Percentiles rank a stretch among this genome's conserved stretches.
Evolutionary conservation across 371 early-diverging fungal species (phyloP).

Genomic region (Mortierella sp.): DNA sequence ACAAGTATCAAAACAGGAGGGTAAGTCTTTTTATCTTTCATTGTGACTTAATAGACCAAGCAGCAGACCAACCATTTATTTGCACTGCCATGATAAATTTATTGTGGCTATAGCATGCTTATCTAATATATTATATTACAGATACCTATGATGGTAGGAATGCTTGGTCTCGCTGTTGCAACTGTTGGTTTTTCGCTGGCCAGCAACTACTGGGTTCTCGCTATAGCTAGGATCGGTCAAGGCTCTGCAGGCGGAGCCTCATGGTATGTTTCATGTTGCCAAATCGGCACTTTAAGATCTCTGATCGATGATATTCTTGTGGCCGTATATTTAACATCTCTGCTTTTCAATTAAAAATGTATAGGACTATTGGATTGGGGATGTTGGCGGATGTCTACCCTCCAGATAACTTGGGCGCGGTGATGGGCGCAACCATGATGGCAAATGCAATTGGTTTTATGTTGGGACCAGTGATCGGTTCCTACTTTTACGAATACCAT

Average conservation of each 20-base stretch:
- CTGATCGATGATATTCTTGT: too few relatives aligned
- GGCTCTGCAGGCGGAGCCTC: slow-evolving; percentile 85
- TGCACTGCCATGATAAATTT: background rate
- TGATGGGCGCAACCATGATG: slow-evolving; percentile 82
- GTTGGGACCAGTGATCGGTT: slow-evolving; percentile 85
- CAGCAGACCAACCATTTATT: slow-evolving; percentile 3
- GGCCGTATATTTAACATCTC: background rate
- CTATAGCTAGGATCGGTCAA: slow-evolving; percentile 82
- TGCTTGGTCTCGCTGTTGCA: slow-evolving; percentile 73
- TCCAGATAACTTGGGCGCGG: slow-evolving; percentile 74
- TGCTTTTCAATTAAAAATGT: background rate
- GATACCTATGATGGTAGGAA: slow-evolving; percentile 83
- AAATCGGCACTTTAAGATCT: background rate
- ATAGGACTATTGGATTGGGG: slow-evolving; percentile 80
- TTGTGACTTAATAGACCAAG: background rate
- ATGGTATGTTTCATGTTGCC: slow-evolving; percentile 63
- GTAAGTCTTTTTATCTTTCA: slow-evolving; percentile 29
- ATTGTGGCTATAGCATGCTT: too few relatives aligned
- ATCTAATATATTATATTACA: slow-evolving; percentile 25
- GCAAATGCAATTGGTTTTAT: slow-evolving; percentile 81
- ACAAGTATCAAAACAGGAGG: slow-evolving; percentile 77
- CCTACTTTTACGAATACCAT: slow-evolving; percentile 75
- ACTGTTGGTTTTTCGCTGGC: slow-evolving; percentile 79
- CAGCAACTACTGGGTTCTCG: slow-evolving; percentile 74
- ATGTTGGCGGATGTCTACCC: slow-evolving; percentile 87